Conservation (phyloP, 495 filamentous ascomycete genomes). For the Penicillium chermesinum region DNA sequence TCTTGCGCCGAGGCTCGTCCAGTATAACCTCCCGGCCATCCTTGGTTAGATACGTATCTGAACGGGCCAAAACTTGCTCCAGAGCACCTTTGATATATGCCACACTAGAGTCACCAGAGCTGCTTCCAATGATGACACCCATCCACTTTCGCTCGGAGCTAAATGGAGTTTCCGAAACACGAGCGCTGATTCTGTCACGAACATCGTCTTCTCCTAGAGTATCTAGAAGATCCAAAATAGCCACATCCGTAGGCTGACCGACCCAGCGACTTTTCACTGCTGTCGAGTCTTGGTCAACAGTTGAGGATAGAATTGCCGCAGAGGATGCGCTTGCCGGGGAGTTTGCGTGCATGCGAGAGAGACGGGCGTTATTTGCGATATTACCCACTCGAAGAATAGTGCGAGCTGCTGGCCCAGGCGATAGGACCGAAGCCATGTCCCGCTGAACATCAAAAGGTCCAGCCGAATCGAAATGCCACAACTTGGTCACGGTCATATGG, state of each 20-base stretch:
- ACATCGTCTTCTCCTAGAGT: constrained; percentile 85
- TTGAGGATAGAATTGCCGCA: constrained; percentile 72
- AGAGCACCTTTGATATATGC: constrained; percentile 95
- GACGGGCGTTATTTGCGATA: constrained; percentile 89
- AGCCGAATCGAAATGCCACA: constrained; percentile 82
- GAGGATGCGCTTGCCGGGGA: constrained; percentile 63
- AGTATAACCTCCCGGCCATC: constrained; percentile 84
- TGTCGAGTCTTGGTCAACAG: constrained; percentile 55
- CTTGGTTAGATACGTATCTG: constrained; percentile 83
- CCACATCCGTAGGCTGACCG: constrained; percentile 95
- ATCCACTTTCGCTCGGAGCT: constrained; percentile 99
- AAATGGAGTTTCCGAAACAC: constrained; percentile 82
- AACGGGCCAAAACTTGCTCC: constrained; percentile 78
- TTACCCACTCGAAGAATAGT: constrained; percentile 87
- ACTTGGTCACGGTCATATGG: constrained; percentile 95
- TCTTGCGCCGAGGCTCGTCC: constrained; percentile 68
- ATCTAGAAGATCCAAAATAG: constrained; percentile 88
- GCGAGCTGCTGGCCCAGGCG: constrained; percentile 65
- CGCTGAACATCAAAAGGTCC: constrained; percentile 69
- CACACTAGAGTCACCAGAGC: constrained; percentile 51
- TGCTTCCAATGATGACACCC: constrained; percentile 77
- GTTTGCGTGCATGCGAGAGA: constrained; percentile 57
- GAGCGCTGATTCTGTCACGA: constrained; percentile 72
- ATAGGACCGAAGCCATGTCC: constrained; percentile 53
- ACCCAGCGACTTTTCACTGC: constrained; percentile 81